phyloP scores from a whole-genome alignment of 1,139 yeast species.

The Sugiyamaella japonica region DNA sequence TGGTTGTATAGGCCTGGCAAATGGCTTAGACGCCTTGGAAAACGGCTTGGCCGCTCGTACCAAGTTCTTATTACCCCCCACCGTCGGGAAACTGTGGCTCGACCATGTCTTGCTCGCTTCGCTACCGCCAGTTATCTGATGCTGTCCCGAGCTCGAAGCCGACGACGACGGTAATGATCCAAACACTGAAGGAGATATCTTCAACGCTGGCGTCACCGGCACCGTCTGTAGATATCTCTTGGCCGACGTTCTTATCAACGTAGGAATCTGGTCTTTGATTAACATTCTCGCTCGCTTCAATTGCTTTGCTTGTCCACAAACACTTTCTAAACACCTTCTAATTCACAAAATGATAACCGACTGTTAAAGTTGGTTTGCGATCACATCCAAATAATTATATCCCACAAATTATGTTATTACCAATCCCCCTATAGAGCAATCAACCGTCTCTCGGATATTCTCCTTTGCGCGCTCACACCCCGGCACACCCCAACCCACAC shows the following conservation, averaged over 20 bases:
- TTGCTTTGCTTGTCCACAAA: background rate
- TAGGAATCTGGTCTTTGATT: slow-evolving; percentile 17
- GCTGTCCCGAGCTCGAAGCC: slow-evolving; percentile 7
- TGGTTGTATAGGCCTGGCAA: slow-evolving; percentile 8
- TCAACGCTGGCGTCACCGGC: slow-evolving; percentile 21
- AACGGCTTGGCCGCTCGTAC: slow-evolving; percentile 20
- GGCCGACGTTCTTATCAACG: slow-evolving; percentile 18
- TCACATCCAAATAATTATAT: background rate
- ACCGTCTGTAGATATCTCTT: slow-evolving; percentile 24
- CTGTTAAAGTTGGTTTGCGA: too few relatives aligned
- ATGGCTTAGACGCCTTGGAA: slow-evolving; percentile 15
- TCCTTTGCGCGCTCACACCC: too few relatives aligned
- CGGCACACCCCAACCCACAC: background rate
- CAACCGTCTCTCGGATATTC: too few relatives aligned
- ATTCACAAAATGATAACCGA: background rate
- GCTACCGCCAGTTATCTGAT: background rate
- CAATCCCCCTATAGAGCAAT: background rate
- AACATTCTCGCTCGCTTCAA: slow-evolving; percentile 6
- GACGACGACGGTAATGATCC: slow-evolving; percentile 23
- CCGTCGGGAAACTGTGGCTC: slow-evolving; percentile 22
- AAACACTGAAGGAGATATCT: slow-evolving; percentile 21
- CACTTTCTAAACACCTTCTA: background rate
- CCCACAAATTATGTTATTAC: background rate
- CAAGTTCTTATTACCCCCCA: slow-evolving; percentile 1
- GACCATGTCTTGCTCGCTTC: slow-evolving; percentile 19